Evolutionary conservation across 2,329 filamentous ascomycete genomes (phyloP).

Genomic region (Beauveria sp.): DNA sequence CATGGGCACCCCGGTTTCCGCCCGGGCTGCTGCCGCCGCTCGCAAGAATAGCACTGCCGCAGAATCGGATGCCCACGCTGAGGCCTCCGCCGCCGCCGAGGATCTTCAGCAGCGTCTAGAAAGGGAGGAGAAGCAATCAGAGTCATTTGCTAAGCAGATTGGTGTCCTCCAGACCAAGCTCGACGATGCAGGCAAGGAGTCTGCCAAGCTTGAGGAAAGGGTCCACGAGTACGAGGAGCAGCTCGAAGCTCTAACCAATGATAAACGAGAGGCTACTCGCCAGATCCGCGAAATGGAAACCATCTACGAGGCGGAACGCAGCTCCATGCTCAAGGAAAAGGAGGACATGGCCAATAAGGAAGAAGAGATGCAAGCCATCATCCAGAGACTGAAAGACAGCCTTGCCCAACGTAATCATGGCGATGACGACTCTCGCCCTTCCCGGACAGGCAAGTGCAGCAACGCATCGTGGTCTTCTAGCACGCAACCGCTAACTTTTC

Average conservation of each 20-base stretch:
- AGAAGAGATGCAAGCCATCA: conserved; percentile 83
- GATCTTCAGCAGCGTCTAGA: conserved; percentile 77
- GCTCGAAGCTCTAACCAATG: conserved; percentile 71
- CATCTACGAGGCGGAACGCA: conserved; percentile 86
- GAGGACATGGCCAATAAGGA: conserved; percentile 78
- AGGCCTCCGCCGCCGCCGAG: conserved; percentile 70
- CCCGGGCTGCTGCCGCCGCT: conserved; percentile 61
- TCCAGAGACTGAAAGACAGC: conserved; percentile 86
- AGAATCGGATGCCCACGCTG: conserved; percentile 54
- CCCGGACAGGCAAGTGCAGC: conserved; percentile 8
- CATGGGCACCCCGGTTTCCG: conserved; percentile 59
- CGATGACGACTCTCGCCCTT: conserved; percentile 35
- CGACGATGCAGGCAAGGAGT: conserved; percentile 77
- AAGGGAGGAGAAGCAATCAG: conserved; percentile 69
- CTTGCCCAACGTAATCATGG: conserved; percentile 64
- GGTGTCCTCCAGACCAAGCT: conserved; percentile 79
- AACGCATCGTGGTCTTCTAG: neutral
- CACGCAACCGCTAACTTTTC: neutral
- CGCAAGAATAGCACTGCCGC: conserved; percentile 41
- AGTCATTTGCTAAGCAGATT: conserved; percentile 75
- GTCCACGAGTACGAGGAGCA: conserved; percentile 80
- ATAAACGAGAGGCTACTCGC: conserved; percentile 74
- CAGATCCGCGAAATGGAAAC: conserved; percentile 87
- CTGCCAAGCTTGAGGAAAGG: conserved; percentile 78
- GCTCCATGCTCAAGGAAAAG: conserved; percentile 82